Percentiles rank a stretch among this genome's conserved stretches.
These are phyloP conservation scores for Colletotrichum sublineola DNA, from an alignment of 2,329 filamentous ascomycete genomes.

Conservation along the genomic window DNA sequence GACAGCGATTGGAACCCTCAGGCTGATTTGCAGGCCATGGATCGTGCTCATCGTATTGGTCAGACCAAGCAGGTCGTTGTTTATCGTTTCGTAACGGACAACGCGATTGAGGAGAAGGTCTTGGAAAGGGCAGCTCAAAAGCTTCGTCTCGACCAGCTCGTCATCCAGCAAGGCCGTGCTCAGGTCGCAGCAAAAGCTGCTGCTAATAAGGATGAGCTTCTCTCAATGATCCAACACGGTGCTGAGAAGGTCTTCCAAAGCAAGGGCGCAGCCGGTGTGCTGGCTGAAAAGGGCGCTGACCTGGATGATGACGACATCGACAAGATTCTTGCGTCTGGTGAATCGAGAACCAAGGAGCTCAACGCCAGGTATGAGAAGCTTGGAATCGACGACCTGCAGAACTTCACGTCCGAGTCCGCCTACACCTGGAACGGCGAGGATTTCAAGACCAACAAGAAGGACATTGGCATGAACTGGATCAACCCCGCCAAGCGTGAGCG, in stretches of 20 bases:
- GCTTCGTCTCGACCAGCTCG: conserved; percentile 92
- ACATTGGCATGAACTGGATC: conserved; percentile 95
- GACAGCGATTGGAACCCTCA: conserved; percentile 99
- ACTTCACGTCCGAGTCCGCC: conserved; percentile 96
- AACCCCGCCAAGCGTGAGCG: conserved; percentile 98
- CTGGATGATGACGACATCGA: conserved; percentile 93
- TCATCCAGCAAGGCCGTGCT: conserved; percentile 96
- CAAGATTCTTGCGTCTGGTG: conserved; percentile 85
- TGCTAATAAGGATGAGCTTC: conserved; percentile 93
- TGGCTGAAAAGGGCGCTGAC: conserved; percentile 71
- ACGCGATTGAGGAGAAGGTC: conserved; percentile 98
- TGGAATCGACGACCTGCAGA: conserved; percentile 95
- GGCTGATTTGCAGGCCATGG: conserved; percentile 98
- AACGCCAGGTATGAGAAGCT: conserved; percentile 97
- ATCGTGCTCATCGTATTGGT: conserved; percentile 96
- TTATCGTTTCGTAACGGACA: conserved; percentile 97
- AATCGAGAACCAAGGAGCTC: conserved; percentile 88
- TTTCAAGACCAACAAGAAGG: conserved; percentile 92
- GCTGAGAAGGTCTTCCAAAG: conserved; percentile 92
- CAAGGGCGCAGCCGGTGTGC: conserved; percentile 73
- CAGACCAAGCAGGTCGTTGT: conserved; percentile 98
- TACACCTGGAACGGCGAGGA: conserved; percentile 99
- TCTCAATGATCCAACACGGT: conserved; percentile 99
- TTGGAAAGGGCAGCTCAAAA: conserved; percentile 97
- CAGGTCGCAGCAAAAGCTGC: conserved; percentile 92